Evolutionary conservation across 768 basidiomycete genomes (phyloP), one percentile per base, ranked within the genome.

Genomic region (Hysterangium stoloniferum): DNA sequence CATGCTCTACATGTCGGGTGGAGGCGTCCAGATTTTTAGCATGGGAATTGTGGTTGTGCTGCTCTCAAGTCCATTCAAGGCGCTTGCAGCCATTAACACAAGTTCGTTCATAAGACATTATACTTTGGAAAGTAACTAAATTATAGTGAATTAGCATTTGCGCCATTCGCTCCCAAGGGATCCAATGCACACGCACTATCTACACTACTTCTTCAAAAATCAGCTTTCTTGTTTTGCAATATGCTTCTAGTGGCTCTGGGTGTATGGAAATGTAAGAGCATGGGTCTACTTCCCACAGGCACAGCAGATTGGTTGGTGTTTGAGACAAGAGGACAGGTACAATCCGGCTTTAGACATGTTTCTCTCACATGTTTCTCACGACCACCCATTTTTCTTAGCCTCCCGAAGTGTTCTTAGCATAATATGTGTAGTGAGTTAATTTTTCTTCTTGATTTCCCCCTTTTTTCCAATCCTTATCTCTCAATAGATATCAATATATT

Each of bases 1-100:
- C 70, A 97, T 97, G 94, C 75, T 97, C 29, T 97, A 97, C 77
- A 95, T 97, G 87, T 94, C 92, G 19, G 94, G 94, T 31, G 84
- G 90, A 11, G 90, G 91, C 44, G 86, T 97, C 12, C 94, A 97
- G 66, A 85, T 97, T 36, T 96, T 97, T 66, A 94, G 91, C 68
- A 90, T 97, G 73, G 92, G 94, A 29, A 94, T 93, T 64, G 86
- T 97, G 19, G 84, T 91, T 62, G 93, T 94, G 89, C 75, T 97
- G 11, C 76, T 97, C 52, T 71, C 89, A 52, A 76, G 79, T 8
- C 94, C 94, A 0, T 82, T 95, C 68, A 89, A 85, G 66, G 92
- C 90, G 48, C 63, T 93, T 11, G 76, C 79, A 46, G 77, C 75
- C 6, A 87, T 96, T 45, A 85, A 93, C 61, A 71, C 77, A 19